These are phyloP conservation scores for Curvularia sp. DNA, from an alignment of 2,329 filamentous ascomycete species.

Conservation along the genomic window DNA sequence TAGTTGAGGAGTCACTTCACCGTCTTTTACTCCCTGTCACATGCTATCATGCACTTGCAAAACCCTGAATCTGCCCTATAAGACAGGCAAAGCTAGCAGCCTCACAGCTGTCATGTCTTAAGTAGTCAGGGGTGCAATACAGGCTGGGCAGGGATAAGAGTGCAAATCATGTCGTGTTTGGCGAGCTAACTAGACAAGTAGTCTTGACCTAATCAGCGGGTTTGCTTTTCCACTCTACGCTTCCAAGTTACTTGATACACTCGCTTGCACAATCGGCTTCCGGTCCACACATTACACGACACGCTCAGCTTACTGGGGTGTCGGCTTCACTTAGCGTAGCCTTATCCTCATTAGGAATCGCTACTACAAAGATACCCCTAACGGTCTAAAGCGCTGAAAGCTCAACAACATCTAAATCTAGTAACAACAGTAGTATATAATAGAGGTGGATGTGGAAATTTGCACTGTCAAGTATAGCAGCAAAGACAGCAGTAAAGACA, in stretches of 20 bases:
- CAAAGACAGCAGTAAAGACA: neutral
- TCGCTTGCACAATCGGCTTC: too few relatives aligned
- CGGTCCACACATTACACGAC: too few relatives aligned
- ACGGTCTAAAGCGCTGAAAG: neutral
- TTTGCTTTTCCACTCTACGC: neutral
- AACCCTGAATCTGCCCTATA: neutral
- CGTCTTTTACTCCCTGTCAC: neutral
- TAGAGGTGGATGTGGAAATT: too few relatives aligned
- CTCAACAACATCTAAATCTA: neutral
- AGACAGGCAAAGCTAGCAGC: neutral
- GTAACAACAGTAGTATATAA: neutral
- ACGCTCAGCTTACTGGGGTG: too few relatives aligned
- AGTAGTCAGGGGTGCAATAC: neutral
- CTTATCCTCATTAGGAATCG: conserved; percentile 1
- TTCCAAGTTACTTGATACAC: too few relatives aligned
- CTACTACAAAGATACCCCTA: neutral
- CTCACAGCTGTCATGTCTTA: neutral
- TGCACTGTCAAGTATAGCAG: too few relatives aligned
- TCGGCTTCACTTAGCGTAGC: neutral
- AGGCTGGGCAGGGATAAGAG: neutral
- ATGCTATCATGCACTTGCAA: neutral
- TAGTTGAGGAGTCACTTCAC: neutral
- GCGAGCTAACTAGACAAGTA: neutral
- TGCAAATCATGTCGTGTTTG: neutral
- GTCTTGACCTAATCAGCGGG: neutral